Evolutionary conservation across 2,329 filamentous ascomycete genomes (phyloP).

Genomic region (Hypoxylon sp.): DNA sequence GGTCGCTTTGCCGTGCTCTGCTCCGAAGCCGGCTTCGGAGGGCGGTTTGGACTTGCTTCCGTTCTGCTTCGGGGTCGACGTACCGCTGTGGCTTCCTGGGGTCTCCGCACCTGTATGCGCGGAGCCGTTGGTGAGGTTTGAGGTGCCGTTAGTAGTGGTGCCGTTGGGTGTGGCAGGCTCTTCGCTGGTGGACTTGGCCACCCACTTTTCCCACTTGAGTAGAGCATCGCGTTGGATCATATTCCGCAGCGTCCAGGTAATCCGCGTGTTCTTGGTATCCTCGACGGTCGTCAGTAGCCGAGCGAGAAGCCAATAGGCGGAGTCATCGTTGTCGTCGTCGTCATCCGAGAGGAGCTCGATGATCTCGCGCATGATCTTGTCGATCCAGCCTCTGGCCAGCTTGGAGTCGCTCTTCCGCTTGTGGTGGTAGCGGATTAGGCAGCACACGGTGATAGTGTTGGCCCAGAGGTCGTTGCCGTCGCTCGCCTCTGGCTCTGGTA

Average conservation of each 20-base stretch:
- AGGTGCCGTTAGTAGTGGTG: background rate
- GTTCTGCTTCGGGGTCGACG: background rate
- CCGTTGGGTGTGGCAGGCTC: conserved; percentile 1
- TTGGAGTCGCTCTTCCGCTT: conserved; percentile 44
- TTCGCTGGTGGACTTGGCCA: conserved; percentile 32
- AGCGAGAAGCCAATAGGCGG: conserved; percentile 49
- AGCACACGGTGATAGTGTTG: conserved; percentile 46
- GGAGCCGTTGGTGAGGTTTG: conserved; percentile 13
- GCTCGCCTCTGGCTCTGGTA: conserved; percentile 49
- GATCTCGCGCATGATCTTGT: conserved; percentile 45
- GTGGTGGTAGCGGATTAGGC: conserved; percentile 51
- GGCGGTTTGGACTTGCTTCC: background rate
- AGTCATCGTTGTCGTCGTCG: conserved; percentile 51
- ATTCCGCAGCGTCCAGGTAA: conserved; percentile 50
- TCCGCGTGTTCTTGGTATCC: conserved; percentile 45
- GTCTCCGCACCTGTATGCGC: background rate
- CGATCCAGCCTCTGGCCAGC: conserved; percentile 42
- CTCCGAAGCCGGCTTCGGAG: background rate
- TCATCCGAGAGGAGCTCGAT: conserved; percentile 52
- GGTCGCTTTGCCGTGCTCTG: conserved; percentile 12
- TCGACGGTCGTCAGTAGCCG: conserved; percentile 46
- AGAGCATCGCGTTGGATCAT: conserved; percentile 43
- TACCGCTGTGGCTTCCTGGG: background rate
- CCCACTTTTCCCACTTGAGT: conserved; percentile 48
- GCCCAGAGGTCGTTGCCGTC: conserved; percentile 43